Base-by-base conservation (phyloP, 176 grass and related monocot species). In the Pontederia crassipes region DNA sequence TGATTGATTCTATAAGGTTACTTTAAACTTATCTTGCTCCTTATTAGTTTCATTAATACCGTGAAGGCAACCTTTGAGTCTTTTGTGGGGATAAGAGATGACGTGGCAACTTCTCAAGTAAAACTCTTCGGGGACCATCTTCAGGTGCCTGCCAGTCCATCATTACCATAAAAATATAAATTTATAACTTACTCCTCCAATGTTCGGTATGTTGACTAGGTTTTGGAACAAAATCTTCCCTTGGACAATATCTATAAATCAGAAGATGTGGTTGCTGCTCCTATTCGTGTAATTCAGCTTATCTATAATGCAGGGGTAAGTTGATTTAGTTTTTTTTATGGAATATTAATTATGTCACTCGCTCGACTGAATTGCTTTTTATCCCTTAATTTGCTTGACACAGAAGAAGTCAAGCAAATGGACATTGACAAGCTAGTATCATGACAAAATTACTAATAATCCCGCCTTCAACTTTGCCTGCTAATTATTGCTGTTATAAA, bases 271-370 rank as follows among this genome's bases (percentile, higher is more conserved):
- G 82, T 86, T 60, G 83, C 91, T 67, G 91, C 91, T 80, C 86
- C 91, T 66, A 96, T 96, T 62, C 91, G 91, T 14, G 91, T 96
- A 59, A 85, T 90, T 75, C 82, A 77, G 53, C 91, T 96, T 84
- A 73, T 96, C 51, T 96, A 82, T 62, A 96, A 96, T 81, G 62
- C 91, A 69, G 91, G 91, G 80, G 91, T 96, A 69, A 45, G 78
- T 75, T 77, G 61, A 40, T 40, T 40, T 40, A 40, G 24, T 64
- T 17, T 10, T 17, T 0, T 55, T 20, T 17, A 55, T 55, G n/a
- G 16, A 9, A 55, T 59, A 28, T 28, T 59, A 10, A 12, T 59
- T 28, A 12, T 18, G 32, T 40, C 6, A 40, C 32, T 40, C 6
- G 32, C 32, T 40, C 6, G 2, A 40, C 32, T 64, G 10, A 16